phyloP scores from a whole-genome alignment of 306 rosid genomes.

The Rosa chinensis region DNA sequence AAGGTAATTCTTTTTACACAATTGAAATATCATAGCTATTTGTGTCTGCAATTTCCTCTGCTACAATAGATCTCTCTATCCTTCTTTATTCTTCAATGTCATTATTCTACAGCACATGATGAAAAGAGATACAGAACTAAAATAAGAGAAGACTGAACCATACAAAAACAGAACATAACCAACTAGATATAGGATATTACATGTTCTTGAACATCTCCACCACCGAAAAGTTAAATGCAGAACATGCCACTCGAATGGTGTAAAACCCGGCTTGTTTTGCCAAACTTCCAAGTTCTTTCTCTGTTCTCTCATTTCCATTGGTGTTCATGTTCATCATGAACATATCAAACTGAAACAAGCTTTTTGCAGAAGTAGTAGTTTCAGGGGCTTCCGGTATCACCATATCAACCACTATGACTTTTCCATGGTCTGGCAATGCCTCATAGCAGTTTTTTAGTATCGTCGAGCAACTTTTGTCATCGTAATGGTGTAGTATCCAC shows the following conservation, averaged over 20 bases:
- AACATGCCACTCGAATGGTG: conserved; percentile 14
- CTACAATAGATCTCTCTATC: too few species aligned
- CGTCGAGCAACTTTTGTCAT: conserved; percentile 15
- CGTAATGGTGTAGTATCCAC: conserved; percentile 23
- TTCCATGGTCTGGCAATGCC: conserved; percentile 26
- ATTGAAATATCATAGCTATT: not conserved
- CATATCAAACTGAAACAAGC: conserved; percentile 27
- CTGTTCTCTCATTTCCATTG: conserved; percentile 21
- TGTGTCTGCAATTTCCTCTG: not conserved
- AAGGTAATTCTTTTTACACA: not conserved
- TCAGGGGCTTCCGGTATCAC: conserved; percentile 24
- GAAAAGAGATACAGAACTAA: not conserved
- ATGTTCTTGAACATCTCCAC: conserved; percentile 16
- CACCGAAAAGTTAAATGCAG: conserved; percentile 18
- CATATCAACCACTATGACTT: conserved; percentile 29
- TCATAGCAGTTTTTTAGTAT: conserved; percentile 25
- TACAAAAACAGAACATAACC: not conserved
- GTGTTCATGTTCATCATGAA: conserved; percentile 23
- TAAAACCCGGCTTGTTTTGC: conserved; percentile 32
- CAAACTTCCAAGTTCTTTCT: conserved; percentile 9
- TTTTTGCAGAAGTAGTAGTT: conserved; percentile 22
- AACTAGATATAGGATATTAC: conserved; percentile 4
- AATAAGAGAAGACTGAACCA: not conserved
- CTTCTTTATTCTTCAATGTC: not conserved
- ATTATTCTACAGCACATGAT: not conserved